Conservation (phyloP, 768 basidiomycete species). For the Clathrus columnatus region DNA sequence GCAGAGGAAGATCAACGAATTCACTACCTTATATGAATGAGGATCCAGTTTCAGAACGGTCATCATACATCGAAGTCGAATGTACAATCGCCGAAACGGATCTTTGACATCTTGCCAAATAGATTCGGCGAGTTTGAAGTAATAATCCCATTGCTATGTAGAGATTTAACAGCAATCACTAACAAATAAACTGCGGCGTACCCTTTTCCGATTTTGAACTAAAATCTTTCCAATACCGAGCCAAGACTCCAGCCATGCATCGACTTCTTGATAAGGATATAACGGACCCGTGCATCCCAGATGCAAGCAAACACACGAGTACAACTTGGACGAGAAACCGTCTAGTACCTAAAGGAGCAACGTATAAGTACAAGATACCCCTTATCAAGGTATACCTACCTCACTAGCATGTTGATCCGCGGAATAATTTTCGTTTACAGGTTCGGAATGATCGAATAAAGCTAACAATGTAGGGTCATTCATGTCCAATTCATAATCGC, state of each 20-base stretch:
- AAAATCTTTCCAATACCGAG: slow-evolving; percentile 57
- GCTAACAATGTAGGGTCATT: slow-evolving; percentile 53
- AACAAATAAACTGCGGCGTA: slow-evolving; percentile 14
- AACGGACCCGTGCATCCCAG: slow-evolving; percentile 26
- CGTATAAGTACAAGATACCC: not conserved
- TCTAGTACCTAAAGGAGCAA: slow-evolving; percentile 36
- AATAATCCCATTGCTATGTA: slow-evolving; percentile 55
- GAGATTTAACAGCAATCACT: not conserved
- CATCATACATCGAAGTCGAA: slow-evolving; percentile 56
- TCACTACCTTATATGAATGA: slow-evolving; percentile 46
- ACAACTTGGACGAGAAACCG: slow-evolving; percentile 45
- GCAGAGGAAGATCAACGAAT: not conserved
- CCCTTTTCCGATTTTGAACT: slow-evolving; percentile 41
- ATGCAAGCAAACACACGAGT: slow-evolving; percentile 43
- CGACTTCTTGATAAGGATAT: slow-evolving; percentile 30
- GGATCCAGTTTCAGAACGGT: slow-evolving; percentile 51
- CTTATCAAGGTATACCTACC: slow-evolving; percentile 27
- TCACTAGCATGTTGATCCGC: slow-evolving; percentile 43
- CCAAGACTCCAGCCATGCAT: slow-evolving; percentile 64
- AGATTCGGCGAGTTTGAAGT: slow-evolving; percentile 41
- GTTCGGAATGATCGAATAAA: slow-evolving; percentile 35
- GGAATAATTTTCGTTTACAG: slow-evolving; percentile 23
- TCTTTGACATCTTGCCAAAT: slow-evolving; percentile 51
- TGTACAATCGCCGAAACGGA: slow-evolving; percentile 41
- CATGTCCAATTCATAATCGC: slow-evolving; percentile 47